Evolutionary conservation across 768 basidiomycete genomes (phyloP), one percentile per base, ranked within the genome.

Genomic region (Agaricus blazei): DNA sequence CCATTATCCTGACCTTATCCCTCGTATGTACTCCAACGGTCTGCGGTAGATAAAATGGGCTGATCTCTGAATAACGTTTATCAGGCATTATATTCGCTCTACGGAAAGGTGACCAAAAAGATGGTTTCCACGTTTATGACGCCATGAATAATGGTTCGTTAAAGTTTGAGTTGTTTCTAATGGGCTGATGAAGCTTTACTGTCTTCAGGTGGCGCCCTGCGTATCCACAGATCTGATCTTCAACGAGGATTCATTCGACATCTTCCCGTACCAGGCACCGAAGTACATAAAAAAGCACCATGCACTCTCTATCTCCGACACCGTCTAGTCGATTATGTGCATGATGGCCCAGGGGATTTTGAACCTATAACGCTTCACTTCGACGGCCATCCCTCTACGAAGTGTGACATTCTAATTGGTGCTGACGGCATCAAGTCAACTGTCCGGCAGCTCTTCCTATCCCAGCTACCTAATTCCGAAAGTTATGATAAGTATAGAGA

Each of bases 211-310:
- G 69, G 68, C 9, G 40, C 56, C 1, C 50, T 69, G 29, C 43
- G 44, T 6, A 67, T 62, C 51, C 80, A 80, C 58, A 73, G 80
- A 31, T 70, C 74, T 4, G 76, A 80, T 51, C 71, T 81, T 44
- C 77, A 79, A 40, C 52, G 63, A 8, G 66, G 72, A 9, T 64
- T 82, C 23, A 64, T 80, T 31, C 64, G 67, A 9, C 63, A 70
- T 56, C 57, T 80, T 41, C 60, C 68, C 2, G 46, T 69, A 3
- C 34, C 52, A n/a, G 42, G 52, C 8, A 37, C 43, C 12, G 5
- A 2, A 9, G 26, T 24, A 3, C 14, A 28, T n/a, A 43, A 27
- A 4, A 56, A 42, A 24, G 48, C 29, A 23, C 19, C 19, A 34
- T 56, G 54, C 2, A 61, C 62, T 5, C 65, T 70, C 3, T 64